Conservation (phyloP, 164 flowering plant genomes). For the Umbilicus rupestris region DNA sequence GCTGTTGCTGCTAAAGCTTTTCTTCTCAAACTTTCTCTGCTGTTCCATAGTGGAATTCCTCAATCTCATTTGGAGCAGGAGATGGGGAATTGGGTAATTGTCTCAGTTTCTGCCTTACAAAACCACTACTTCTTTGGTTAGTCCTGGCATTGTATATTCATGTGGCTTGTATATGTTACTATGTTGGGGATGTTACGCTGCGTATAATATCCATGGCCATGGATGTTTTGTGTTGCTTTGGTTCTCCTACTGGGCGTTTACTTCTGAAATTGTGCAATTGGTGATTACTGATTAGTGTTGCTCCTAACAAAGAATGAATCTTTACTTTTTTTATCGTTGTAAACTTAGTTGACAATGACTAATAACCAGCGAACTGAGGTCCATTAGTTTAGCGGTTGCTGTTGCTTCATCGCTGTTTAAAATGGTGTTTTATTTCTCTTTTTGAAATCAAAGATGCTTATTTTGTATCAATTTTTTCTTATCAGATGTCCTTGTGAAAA, state of each 20-base stretch:
- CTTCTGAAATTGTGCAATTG: too few species aligned
- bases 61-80: conserved; percentile 24
- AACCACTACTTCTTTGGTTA: conserved; percentile 32
- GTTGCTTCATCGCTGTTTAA: background rate
- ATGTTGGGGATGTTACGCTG: background rate
- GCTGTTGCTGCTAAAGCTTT: conserved; percentile 52
- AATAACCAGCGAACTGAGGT: background rate
- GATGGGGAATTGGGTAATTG: conserved; percentile 31
- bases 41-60: conserved; percentile 12
- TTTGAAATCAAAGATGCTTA: background rate
- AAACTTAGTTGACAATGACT: too few species aligned
- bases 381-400: background rate
- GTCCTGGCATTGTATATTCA: background rate
- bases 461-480: conserved; percentile 6
- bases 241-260: too few species aligned
- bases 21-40: conserved; percentile 27
- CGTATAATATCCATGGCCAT: background rate
- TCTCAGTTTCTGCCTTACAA: conserved; percentile 24
- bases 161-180: background rate
- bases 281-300: too few species aligned
- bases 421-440: background rate
- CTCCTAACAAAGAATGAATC: too few species aligned
- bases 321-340: too few species aligned
- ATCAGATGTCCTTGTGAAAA: conserved; percentile 40
- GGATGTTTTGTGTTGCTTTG: background rate